phyloP scores from a whole-genome alignment of 2,329 filamentous ascomycete species.

The Ophiostoma piceae region DNA sequence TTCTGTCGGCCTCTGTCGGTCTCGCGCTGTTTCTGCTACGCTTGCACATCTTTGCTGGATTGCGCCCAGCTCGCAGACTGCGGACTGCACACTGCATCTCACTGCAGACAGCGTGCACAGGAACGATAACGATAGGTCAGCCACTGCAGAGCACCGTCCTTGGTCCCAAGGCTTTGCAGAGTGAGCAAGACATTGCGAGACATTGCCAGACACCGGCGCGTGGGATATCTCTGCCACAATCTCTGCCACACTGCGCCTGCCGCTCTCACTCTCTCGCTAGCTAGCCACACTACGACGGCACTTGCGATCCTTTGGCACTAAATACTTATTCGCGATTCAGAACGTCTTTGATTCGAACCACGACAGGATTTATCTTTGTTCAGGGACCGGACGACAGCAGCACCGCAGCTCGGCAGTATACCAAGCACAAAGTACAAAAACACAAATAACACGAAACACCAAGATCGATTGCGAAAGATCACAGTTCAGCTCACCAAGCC shows the following conservation, averaged over 20 bases:
- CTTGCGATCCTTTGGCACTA: not conserved
- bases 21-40: not conserved
- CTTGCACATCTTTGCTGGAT: not conserved
- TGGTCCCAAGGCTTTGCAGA: constrained; percentile 1
- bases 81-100: not conserved
- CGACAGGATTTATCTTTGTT: not conserved
- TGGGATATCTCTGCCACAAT: not conserved
- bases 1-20: not conserved
- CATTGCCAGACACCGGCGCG: constrained; percentile 9
- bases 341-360: not conserved
- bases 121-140: not conserved
- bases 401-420: not conserved
- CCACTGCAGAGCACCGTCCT: not conserved
- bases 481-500: not conserved
- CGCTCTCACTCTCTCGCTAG: not conserved
- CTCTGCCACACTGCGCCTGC: no score
- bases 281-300: not conserved
- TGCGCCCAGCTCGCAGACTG: not conserved
- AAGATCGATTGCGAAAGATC: not conserved
- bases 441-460: not conserved
- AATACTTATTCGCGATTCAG: not conserved
- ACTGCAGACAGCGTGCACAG: not conserved
- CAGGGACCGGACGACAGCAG: not conserved
- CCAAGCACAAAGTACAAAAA: not conserved
- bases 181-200: not conserved